These are phyloP conservation scores for Thraustochytrium striatum DNA, from an alignment of 352 stramenopile species.

Conservation along the genomic window DNA sequence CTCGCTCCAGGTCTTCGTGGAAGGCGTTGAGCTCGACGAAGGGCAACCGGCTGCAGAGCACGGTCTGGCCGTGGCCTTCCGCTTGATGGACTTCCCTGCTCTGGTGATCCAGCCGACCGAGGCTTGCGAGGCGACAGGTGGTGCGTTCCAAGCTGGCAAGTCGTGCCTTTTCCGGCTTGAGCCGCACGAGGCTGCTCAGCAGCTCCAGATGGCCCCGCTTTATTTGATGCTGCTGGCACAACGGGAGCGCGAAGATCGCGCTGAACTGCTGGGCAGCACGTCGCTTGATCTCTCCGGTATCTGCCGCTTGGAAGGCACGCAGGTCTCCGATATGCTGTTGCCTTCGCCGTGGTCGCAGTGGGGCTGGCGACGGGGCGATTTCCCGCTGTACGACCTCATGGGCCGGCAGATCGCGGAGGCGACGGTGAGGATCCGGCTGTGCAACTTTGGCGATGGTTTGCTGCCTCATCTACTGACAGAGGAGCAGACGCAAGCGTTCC, in stretches of 20 bases:
- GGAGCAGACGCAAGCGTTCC: background rate
- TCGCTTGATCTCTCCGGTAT: slow-evolving; percentile 23
- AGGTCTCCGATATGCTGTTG: background rate
- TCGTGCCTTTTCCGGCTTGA: slow-evolving; percentile 25
- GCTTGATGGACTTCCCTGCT: slow-evolving; percentile 29
- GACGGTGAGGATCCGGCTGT: background rate
- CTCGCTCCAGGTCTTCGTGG: slow-evolving; percentile 27
- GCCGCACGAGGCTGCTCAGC: background rate
- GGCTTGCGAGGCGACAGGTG: background rate
- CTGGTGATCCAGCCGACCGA: background rate
- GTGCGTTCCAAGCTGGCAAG: slow-evolving; percentile 8
- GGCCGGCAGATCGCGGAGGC: background rate
- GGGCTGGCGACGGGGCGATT: slow-evolving; percentile 3
- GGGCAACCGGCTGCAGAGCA: background rate
- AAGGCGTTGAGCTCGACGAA: background rate
- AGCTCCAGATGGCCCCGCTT: background rate
- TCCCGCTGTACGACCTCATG: slow-evolving; percentile 43
- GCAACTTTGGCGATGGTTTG: slow-evolving; percentile 35
- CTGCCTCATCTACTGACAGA: background rate
- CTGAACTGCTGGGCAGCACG: background rate
- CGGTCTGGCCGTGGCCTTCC: slow-evolving; percentile 8
- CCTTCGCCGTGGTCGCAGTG: background rate
- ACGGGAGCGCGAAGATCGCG: background rate
- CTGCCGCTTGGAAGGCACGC: background rate
- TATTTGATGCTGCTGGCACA: slow-evolving; percentile 34